Percentiles rank a stretch among this genome's conserved stretches.
Evolutionary conservation across 140 eudicot species (phyloP).

Genomic region (Erigeron philadelphicus): DNA sequence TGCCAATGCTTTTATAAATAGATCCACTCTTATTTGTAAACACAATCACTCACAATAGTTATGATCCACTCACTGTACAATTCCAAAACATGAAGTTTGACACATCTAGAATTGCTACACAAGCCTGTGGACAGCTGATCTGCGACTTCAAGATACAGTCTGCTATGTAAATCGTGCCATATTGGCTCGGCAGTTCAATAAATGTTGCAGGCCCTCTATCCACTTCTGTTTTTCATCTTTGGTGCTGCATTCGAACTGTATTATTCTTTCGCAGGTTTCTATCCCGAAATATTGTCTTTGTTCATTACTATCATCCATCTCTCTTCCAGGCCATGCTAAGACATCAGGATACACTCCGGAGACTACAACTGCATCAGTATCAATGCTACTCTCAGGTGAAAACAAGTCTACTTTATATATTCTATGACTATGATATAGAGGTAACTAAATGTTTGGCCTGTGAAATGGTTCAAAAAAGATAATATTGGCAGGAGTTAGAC

Average conservation of each 20-base stretch:
- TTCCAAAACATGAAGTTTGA: background rate
- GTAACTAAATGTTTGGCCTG: background rate
- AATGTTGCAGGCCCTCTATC: conserved; percentile 69
- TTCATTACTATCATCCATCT: conserved; percentile 43
- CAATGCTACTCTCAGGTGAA: conserved; percentile 23
- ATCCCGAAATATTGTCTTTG: conserved; percentile 63
- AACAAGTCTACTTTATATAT: conserved; percentile 3
- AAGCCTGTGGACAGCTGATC: no score
- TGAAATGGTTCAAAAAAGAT: no score
- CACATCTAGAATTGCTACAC: no score
- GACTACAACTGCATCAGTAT: conserved; percentile 51
- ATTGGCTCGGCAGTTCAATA: conserved; percentile 48
- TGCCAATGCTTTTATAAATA: background rate
- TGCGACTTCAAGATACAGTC: background rate
- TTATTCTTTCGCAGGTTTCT: conserved; percentile 56
- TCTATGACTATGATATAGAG: background rate
- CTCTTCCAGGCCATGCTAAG: conserved; percentile 84
- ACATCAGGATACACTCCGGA: conserved; percentile 59
- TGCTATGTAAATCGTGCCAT: conserved; percentile 36
- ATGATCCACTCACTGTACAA: conserved; percentile 21
- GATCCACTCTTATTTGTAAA: conserved; percentile 17
- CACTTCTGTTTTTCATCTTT: conserved; percentile 61
- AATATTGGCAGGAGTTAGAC: no score
- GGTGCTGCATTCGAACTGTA: conserved; percentile 73
- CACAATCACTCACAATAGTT: conserved; percentile 19